A percentile compares a stretch with the other conserved stretches of the same genome.
Conservation (phyloP, 202 grass and related monocot genomes). For the Bolboschoenoplectus hybrid region DNA sequence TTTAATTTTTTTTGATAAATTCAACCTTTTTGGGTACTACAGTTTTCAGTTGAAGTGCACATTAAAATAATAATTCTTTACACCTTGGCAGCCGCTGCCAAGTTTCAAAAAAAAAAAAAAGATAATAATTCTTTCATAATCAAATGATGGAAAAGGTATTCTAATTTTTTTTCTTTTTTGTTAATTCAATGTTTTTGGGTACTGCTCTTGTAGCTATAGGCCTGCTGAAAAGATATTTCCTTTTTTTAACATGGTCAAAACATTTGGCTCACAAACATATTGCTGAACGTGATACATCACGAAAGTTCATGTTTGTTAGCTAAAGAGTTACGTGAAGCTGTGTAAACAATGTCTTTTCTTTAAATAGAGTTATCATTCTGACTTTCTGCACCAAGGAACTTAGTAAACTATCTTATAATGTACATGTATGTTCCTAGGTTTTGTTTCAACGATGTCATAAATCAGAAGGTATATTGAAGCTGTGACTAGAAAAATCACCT, state of each 20-base stretch:
- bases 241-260: background rate
- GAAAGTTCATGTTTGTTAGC: slow-evolving; percentile 5
- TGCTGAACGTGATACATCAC: background rate
- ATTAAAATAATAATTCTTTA: too few relatives aligned
- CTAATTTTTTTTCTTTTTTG: background rate
- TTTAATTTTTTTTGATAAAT: slow-evolving; percentile 8
- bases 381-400: background rate
- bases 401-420: background rate
- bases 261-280: background rate
- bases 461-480: background rate
- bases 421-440: background rate
- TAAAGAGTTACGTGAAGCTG: background rate
- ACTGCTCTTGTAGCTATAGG: background rate
- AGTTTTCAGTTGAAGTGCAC: too few relatives aligned
- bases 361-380: background rate
- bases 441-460: background rate
- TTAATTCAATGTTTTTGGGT: background rate
- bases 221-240: background rate
- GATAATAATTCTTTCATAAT: too few relatives aligned
- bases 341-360: background rate
- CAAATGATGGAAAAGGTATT: slow-evolving; percentile 70
- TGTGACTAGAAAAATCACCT: background rate
- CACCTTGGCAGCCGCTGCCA: too few relatives aligned
- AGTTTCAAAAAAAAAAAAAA: too few relatives aligned
- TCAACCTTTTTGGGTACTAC: background rate